phyloP scores from a whole-genome alignment of 2,329 filamentous ascomycete species.

The Escovopsis weberi region DNA sequence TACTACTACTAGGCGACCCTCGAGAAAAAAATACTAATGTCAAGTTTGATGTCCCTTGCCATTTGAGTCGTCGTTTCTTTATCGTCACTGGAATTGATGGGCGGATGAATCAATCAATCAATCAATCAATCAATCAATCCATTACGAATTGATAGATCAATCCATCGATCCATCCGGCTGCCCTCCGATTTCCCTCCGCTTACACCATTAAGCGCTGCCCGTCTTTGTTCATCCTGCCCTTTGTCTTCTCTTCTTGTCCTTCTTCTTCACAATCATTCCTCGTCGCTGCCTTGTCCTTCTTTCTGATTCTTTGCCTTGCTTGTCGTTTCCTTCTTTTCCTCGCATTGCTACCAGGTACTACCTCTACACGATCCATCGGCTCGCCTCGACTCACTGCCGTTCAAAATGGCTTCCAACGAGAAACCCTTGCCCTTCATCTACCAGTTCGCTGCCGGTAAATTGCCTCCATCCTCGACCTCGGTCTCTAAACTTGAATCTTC shows the following conservation, averaged over 20 bases:
- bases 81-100: constrained; percentile 18
- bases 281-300: constrained; percentile 6
- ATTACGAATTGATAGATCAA: too few relatives aligned
- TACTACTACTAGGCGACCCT: too few relatives aligned
- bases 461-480: constrained; percentile 1
- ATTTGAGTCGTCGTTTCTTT: too few relatives aligned
- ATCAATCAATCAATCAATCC: too few relatives aligned
- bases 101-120: constrained; percentile 17
- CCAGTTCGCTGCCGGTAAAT: constrained; percentile 77
- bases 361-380: neutral
- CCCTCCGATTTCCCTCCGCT: constrained; percentile 6
- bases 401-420: constrained; percentile 42
- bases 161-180: neutral
- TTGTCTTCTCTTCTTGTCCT: neutral
- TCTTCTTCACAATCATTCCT: constrained; percentile 1
- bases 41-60: too few relatives aligned
- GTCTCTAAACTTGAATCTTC: neutral
- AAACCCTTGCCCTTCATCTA: constrained; percentile 84
- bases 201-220: constrained; percentile 3
- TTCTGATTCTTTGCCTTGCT: constrained; percentile 1
- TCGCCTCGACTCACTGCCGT: constrained; percentile 5
- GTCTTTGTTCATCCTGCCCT: neutral
- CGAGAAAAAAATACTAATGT: too few relatives aligned
- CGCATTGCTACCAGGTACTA: too few relatives aligned
- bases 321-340: constrained; percentile 14